Evolutionary conservation across 2,329 filamentous ascomycete genomes (phyloP).

Genomic region (Penicillium sp.): DNA sequence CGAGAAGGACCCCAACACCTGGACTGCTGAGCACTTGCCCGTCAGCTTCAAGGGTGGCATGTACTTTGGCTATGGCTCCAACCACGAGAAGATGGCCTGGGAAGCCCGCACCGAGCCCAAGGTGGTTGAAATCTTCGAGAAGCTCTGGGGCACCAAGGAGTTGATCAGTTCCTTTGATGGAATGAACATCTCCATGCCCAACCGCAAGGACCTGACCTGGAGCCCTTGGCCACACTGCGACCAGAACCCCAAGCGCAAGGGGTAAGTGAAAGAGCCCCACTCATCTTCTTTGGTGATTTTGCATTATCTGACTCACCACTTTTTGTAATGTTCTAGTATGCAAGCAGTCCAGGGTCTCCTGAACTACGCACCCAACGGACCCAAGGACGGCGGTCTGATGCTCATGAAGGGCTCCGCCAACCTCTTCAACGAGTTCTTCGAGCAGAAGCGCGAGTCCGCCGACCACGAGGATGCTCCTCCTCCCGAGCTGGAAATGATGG

Average conservation of each 20-base stretch:
- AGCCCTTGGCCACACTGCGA: conserved; percentile 2
- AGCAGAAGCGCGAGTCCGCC: conserved; percentile 1
- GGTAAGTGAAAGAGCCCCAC: neutral
- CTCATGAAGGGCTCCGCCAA: neutral
- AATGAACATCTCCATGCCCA: neutral
- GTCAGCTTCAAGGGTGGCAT: conserved; percentile 39
- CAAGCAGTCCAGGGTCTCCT: conserved; percentile 1
- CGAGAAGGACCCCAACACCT: conserved; percentile 35
- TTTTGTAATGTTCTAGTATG: neutral
- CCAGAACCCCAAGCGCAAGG: conserved; percentile 1
- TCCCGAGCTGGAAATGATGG: neutral
- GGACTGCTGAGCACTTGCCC: conserved; percentile 42
- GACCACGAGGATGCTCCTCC: conserved; percentile 1
- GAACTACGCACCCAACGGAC: neutral
- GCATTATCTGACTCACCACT: too few relatives aligned
- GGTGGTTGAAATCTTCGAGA: conserved; percentile 1
- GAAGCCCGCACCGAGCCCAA: conserved; percentile 1
- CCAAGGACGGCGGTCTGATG: conserved; percentile 1
- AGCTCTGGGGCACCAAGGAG: conserved; percentile 1
- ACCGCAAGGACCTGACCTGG: neutral
- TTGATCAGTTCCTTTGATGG: neutral
- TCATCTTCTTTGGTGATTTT: too few relatives aligned
- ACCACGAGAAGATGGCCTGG: conserved; percentile 34
- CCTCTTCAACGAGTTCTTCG: conserved; percentile 1
- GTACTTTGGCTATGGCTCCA: conserved; percentile 28